Evolutionary conservation across 2,329 filamentous ascomycete genomes (phyloP).

Genomic region (Alternaria arbusti): DNA sequence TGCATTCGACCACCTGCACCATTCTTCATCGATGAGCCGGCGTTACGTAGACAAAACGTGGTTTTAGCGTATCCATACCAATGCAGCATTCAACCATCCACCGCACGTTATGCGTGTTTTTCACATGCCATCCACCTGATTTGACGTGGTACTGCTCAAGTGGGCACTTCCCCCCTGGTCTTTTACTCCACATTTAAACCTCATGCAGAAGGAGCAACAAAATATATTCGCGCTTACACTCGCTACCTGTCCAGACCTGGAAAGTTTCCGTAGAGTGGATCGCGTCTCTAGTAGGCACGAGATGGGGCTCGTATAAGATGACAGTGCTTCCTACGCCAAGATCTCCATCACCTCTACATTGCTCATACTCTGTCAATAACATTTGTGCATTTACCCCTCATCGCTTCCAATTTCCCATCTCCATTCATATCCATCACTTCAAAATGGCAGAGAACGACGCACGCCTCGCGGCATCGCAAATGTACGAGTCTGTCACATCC

Average conservation of each 20-base stretch:
- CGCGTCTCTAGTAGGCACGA: neutral
- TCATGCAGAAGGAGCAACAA: neutral
- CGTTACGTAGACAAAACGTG: neutral
- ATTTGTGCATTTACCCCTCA: neutral
- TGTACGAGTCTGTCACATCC: constrained; percentile 8
- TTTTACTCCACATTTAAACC: neutral
- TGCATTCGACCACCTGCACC: neutral
- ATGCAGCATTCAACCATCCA: neutral
- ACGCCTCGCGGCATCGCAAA: constrained; percentile 1
- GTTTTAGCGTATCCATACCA: neutral
- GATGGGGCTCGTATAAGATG: neutral
- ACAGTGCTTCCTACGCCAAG: neutral
- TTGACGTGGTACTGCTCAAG: neutral
- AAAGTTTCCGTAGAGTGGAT: neutral
- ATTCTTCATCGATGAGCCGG: neutral
- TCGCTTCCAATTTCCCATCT: neutral
- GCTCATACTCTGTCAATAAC: neutral
- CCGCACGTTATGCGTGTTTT: neutral
- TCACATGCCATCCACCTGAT: neutral
- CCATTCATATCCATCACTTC: neutral
- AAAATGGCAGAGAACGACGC: constrained; percentile 16
- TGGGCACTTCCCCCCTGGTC: neutral
- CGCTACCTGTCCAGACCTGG: neutral
- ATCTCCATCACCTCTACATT: neutral
- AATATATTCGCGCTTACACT: neutral